These are phyloP conservation scores for Cicer arietinum DNA, from an alignment of 306 rosid genomes.

Conservation along the genomic window DNA sequence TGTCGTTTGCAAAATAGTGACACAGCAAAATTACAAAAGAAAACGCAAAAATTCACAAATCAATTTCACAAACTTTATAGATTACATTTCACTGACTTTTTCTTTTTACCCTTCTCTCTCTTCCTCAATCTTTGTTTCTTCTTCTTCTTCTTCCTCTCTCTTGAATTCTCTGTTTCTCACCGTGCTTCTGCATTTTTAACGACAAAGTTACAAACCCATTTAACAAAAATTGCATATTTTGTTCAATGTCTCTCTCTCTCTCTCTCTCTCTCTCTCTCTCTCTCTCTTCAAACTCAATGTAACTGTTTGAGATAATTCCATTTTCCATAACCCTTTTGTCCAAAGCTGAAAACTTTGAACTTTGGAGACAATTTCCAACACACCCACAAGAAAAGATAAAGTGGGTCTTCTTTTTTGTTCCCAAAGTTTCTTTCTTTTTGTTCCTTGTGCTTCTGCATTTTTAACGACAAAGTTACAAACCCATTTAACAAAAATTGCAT, in stretches of 20 bases:
- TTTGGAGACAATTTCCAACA: background rate
- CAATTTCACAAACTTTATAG: too few species aligned
- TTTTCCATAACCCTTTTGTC: background rate
- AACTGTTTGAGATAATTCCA: conserved; percentile 36
- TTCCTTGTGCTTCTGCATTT: background rate
- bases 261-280: conserved; percentile 14
- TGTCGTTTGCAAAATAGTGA: conserved; percentile 5
- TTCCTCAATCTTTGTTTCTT: background rate
- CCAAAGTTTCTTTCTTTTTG: conserved; percentile 24
- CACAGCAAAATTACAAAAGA: background rate
- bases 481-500: background rate
- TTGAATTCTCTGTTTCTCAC: background rate
- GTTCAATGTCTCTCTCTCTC: background rate
- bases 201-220: background rate
- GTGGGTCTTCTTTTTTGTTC: conserved; percentile 37
- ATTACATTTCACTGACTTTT: background rate
- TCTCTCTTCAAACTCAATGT: conserved; percentile 22
- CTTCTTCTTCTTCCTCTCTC: background rate
- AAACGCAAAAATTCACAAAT: background rate
- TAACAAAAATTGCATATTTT: background rate
- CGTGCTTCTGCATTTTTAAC: background rate
- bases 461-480: background rate
- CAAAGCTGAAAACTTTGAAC: conserved; percentile 14
- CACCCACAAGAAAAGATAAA: conserved; percentile 31
- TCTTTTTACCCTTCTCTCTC: background rate